phyloP scores from a whole-genome alignment of 495 filamentous ascomycete genomes.

The Talaromyces wortmannii region DNA sequence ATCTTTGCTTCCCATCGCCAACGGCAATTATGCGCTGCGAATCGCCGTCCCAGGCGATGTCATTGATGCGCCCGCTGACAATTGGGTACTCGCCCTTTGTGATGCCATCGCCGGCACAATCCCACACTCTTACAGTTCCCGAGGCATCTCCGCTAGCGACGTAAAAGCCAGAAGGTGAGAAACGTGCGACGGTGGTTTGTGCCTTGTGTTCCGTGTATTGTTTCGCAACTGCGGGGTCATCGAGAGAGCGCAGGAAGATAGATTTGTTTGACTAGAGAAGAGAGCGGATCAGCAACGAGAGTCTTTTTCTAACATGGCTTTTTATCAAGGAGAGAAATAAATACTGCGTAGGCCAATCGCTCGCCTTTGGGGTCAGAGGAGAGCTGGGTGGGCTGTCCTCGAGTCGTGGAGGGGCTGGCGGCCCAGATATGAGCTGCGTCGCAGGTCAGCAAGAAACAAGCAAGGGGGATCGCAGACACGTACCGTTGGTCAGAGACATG shows the following conservation, averaged over 20 bases:
- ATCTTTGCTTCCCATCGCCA: slow-evolving; percentile 88
- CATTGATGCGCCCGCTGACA: slow-evolving; percentile 90
- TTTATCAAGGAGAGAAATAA: slow-evolving; percentile 13
- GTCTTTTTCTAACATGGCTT: neutral
- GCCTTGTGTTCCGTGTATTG: slow-evolving; percentile 90
- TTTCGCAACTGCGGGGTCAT: slow-evolving; percentile 70
- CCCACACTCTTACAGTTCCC: slow-evolving; percentile 85
- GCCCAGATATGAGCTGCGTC: slow-evolving; percentile 62
- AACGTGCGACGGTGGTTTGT: slow-evolving; percentile 84
- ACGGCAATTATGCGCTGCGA: slow-evolving; percentile 94
- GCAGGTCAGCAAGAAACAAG: slow-evolving; percentile 4
- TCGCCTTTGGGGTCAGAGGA: slow-evolving; percentile 88
- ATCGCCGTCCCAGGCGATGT: slow-evolving; percentile 96
- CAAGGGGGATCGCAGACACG: neutral
- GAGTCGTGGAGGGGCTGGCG: slow-evolving; percentile 71
- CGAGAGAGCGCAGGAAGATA: slow-evolving; percentile 87
- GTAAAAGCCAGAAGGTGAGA: slow-evolving; percentile 91
- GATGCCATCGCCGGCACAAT: slow-evolving; percentile 51
- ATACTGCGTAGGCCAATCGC: slow-evolving; percentile 87
- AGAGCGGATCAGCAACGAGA: slow-evolving; percentile 4
- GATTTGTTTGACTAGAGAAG: slow-evolving; percentile 79
- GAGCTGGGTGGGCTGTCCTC: slow-evolving; percentile 84
- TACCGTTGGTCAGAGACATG: slow-evolving; percentile 44
- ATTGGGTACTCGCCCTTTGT: slow-evolving; percentile 84
- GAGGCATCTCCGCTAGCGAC: slow-evolving; percentile 88